Evolutionary conservation across 768 basidiomycete genomes (phyloP), one percentile per base, ranked within the genome.

Genomic region (Hydnomerulius pinastri): DNA sequence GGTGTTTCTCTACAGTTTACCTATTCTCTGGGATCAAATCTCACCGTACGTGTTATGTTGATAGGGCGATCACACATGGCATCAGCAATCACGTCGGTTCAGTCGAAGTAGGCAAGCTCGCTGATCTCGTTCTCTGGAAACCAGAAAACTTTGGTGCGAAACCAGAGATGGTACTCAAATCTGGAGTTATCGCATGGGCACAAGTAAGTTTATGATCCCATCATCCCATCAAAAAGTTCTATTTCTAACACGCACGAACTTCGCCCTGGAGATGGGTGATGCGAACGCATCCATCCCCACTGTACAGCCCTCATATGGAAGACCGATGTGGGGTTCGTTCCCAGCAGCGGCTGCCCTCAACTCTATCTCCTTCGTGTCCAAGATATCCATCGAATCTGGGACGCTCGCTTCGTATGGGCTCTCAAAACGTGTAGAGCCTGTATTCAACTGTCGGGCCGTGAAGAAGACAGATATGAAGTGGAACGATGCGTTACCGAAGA

Each of bases 221-320:
- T 30, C 44, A 17, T 35, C 6, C 2, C 7, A 17, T 24, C 3
- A 33, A 2, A 25, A 10, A 42, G 29, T 27, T n/a, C n/a, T n/a
- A n/a, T n/a, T n/a, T n/a, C 25, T 4, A 32, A 15, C 13, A 12
- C 23, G 20, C 8, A 48, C 17, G 20, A 42, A 37, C 24, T 5
- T 13, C 21, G 11, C 23, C 41, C 41, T 13, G 20, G 57, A 95
- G 90, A 90, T 99, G 85, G 97, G 97, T 15, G 97, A 99, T 38
- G 90, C 96, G 0, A 98, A 98, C 68, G 97, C 80, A 2, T 95
- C 93, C 7, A 98, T 99, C 55, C 94, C 97, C 11, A 90, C 92
- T 2, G 92, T 99, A 0, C 94, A 98, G 65, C 97, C 97, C 0
- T 80, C 85, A 64, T 82, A 82, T 54, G 82, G 85, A 8, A 82